These are phyloP conservation scores for Bipolaris zeicola DNA, from an alignment of 2,329 filamentous ascomycete genomes.

Conservation along the genomic window DNA sequence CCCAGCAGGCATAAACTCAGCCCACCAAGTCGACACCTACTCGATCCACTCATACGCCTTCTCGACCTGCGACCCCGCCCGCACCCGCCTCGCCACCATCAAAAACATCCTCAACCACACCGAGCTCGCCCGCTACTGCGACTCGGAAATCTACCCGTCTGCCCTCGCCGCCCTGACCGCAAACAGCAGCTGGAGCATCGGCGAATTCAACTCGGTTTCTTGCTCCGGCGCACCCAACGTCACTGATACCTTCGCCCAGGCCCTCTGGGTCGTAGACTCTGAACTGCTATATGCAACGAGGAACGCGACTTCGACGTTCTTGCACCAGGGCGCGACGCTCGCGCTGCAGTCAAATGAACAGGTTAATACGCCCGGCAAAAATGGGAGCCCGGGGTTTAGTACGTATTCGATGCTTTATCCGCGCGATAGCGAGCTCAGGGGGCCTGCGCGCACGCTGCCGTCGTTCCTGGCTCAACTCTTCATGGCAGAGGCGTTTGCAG, in stretches of 20 bases:
- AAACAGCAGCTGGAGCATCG: conserved; percentile 10
- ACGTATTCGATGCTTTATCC: conserved; percentile 20
- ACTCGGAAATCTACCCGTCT: conserved; percentile 18
- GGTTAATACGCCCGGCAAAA: conserved; percentile 15
- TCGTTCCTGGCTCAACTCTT: conserved; percentile 16
- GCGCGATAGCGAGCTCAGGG: conserved; percentile 12
- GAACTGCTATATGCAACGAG: conserved; percentile 16
- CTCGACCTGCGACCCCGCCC: conserved; percentile 11
- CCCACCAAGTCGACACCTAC: conserved; percentile 11
- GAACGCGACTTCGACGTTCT: conserved; percentile 7
- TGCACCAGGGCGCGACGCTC: conserved; percentile 19
- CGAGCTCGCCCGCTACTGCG: conserved; percentile 16
- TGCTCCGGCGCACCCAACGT: conserved; percentile 17
- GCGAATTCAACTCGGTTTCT: conserved; percentile 19
- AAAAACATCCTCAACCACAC: conserved; percentile 21
- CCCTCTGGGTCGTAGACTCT: conserved; percentile 20
- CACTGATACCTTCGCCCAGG: conserved; percentile 18
- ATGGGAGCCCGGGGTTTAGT: conserved; percentile 15
- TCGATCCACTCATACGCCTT: conserved; percentile 16
- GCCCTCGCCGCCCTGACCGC: conserved; percentile 13
- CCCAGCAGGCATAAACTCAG: conserved; percentile 14
- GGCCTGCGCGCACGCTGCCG: conserved; percentile 11
- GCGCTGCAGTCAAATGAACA: conserved; percentile 16
- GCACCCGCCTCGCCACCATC: conserved; percentile 10
- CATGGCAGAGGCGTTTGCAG: conserved; percentile 13